Evolutionary conservation across 2,329 filamentous ascomycete genomes (phyloP).

Genomic region (Penicillium olsonii): DNA sequence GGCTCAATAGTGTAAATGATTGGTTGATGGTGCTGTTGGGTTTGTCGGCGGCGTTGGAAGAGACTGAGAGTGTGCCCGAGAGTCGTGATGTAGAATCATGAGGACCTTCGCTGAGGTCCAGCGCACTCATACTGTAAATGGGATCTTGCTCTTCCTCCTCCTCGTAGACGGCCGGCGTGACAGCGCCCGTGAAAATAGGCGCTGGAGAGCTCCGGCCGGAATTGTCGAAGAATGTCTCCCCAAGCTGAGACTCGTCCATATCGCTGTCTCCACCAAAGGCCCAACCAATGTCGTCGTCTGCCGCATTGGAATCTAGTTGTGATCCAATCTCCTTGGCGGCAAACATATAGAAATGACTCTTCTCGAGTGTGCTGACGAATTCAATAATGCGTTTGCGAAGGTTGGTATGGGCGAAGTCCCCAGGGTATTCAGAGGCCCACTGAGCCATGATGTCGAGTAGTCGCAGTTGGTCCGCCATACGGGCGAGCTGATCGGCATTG

Average conservation of each 20-base stretch:
- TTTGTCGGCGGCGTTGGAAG: slow-evolving; percentile 41
- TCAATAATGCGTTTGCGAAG: slow-evolving; percentile 72
- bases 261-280: slow-evolving; percentile 72
- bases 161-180: slow-evolving; percentile 17
- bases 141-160: slow-evolving; percentile 39
- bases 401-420: slow-evolving; percentile 80
- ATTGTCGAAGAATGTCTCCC: slow-evolving; percentile 43
- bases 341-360: slow-evolving; percentile 77
- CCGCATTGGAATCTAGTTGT: slow-evolving; percentile 72
- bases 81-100: slow-evolving; percentile 40
- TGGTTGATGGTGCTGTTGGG: slow-evolving; percentile 44
- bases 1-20: slow-evolving; percentile 42
- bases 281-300: slow-evolving; percentile 94
- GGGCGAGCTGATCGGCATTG: slow-evolving; percentile 71
- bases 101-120: slow-evolving; percentile 43
- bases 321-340: slow-evolving; percentile 81
- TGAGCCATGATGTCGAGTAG: slow-evolving; percentile 81
- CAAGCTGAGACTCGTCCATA: slow-evolving; percentile 45
- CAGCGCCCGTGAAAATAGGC: slow-evolving; percentile 30
- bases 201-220: slow-evolving; percentile 45
- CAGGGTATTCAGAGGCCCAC: slow-evolving; percentile 88
- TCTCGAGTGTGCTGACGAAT: slow-evolving; percentile 74
- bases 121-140: slow-evolving; percentile 40
- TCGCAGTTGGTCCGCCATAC: slow-evolving; percentile 77
- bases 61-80: slow-evolving; percentile 41